Evolutionary conservation across 352 stramenopile genomes (phyloP).

Genomic region (Halophytophthora polymorphica): DNA sequence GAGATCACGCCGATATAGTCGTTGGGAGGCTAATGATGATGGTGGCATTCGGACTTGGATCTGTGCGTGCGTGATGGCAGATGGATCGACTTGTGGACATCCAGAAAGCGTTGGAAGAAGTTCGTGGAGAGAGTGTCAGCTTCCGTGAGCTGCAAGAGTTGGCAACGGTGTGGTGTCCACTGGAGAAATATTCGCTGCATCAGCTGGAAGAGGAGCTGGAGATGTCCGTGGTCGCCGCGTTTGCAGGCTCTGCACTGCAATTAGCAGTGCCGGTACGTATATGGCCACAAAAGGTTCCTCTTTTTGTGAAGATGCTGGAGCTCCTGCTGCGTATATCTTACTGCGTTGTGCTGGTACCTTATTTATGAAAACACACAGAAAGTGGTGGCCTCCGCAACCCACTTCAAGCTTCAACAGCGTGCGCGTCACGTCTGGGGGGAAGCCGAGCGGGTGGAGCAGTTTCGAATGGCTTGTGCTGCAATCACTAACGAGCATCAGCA

Average conservation of each 20-base stretch:
- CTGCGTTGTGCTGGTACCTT: not conserved
- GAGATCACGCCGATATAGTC: no score
- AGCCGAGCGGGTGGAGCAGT: constrained; percentile 53
- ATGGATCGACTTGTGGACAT: constrained; percentile 45
- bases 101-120: constrained; percentile 21
- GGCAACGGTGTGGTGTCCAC: constrained; percentile 12
- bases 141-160: constrained; percentile 33
- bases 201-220: constrained; percentile 31
- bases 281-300: not conserved
- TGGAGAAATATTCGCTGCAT: constrained; percentile 24
- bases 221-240: constrained; percentile 19
- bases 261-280: constrained; percentile 27
- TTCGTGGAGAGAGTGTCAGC: not conserved
- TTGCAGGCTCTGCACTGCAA: constrained; percentile 31
- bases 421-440: constrained; percentile 71
- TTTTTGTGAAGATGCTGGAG: not conserved
- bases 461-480: constrained; percentile 27
- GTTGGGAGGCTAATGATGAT: not conserved
- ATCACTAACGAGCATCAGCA: constrained; percentile 10
- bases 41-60: not conserved
- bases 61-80: constrained; percentile 14
- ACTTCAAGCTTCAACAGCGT: constrained; percentile 55
- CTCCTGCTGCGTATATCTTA: not conserved
- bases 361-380: constrained; percentile 13
- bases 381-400: constrained; percentile 26